Evolutionary conservation across 768 basidiomycete genomes (phyloP).

Genomic region (Boletus edulis): DNA sequence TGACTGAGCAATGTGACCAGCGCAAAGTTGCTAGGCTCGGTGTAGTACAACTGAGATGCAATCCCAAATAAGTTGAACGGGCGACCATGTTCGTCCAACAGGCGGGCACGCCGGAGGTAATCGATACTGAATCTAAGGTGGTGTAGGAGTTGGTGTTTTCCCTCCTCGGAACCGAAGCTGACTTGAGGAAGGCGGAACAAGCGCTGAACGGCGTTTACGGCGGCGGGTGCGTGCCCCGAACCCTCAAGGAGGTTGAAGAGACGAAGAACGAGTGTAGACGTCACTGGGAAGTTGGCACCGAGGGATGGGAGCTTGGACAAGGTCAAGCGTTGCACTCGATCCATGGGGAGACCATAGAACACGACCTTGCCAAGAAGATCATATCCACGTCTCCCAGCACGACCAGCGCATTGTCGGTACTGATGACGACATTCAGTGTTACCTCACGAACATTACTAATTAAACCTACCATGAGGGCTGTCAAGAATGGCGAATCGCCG

Average conservation of each 20-base stretch:
- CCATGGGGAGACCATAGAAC: slow-evolving; percentile 66
- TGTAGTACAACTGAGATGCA: slow-evolving; percentile 56
- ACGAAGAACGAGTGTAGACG: slow-evolving; percentile 61
- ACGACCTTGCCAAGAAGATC: slow-evolving; percentile 70
- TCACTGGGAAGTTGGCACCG: slow-evolving; percentile 63
- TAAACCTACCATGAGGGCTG: slow-evolving; percentile 54
- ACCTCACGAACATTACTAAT: neutral
- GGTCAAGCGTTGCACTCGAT: slow-evolving; percentile 60
- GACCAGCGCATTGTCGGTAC: slow-evolving; percentile 74
- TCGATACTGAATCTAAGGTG: slow-evolving; percentile 71
- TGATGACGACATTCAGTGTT: slow-evolving; percentile 20
- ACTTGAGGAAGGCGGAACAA: slow-evolving; percentile 58
- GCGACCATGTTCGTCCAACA: slow-evolving; percentile 52
- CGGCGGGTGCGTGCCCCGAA: slow-evolving; percentile 47
- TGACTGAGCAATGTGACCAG: slow-evolving; percentile 54
- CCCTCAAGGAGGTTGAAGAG: slow-evolving; percentile 66
- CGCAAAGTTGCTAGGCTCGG: slow-evolving; percentile 70
- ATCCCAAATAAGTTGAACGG: slow-evolving; percentile 58
- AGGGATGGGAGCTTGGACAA: slow-evolving; percentile 63
- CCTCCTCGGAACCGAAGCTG: slow-evolving; percentile 53
- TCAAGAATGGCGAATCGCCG: slow-evolving; percentile 58
- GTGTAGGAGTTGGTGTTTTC: slow-evolving; percentile 57
- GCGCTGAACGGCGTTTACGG: slow-evolving; percentile 48
- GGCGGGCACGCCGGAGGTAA: slow-evolving; percentile 56
- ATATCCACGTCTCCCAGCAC: slow-evolving; percentile 70